A percentile compares a stretch with the other conserved stretches of the same genome.
Evolutionary conservation across 2,329 filamentous ascomycete genomes (phyloP).

Genomic region (Dothideomycetes sp.): DNA sequence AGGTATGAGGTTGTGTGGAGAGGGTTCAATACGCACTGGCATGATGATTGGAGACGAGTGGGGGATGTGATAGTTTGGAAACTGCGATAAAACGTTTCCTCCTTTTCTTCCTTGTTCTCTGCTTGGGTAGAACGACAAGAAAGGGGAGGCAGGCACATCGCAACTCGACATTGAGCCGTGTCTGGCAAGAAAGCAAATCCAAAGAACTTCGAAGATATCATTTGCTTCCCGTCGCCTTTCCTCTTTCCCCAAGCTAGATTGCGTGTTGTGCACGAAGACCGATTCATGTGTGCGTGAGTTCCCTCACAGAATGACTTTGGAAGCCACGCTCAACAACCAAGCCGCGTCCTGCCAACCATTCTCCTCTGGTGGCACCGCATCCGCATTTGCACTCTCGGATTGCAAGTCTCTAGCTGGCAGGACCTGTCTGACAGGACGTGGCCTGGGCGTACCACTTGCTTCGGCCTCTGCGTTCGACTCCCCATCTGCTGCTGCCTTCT

Average conservation of each 20-base stretch:
- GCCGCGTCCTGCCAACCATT: conserved; percentile 49
- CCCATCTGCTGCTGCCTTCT: conserved; percentile 8
- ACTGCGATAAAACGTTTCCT: not conserved
- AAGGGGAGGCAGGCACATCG: too few species aligned
- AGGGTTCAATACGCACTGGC: conserved; percentile 50
- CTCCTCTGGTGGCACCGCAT: too few species aligned
- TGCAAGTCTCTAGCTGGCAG: conserved; percentile 18
- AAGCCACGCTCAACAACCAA: conserved; percentile 45
- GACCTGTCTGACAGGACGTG: not conserved
- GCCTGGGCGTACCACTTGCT: conserved; percentile 7
- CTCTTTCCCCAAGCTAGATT: not conserved
- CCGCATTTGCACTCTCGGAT: too few species aligned
- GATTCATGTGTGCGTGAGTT: not conserved
- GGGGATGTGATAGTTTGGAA: conserved; percentile 54
- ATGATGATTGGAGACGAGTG: conserved; percentile 49
- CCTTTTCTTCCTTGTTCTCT: too few species aligned
- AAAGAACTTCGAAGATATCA: too few species aligned
- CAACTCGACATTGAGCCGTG: too few species aligned
- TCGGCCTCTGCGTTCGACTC: conserved; percentile 21
- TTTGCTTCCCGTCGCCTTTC: too few species aligned
- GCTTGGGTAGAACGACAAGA: too few species aligned
- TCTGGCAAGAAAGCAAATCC: too few species aligned
- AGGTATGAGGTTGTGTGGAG: conserved; percentile 48
- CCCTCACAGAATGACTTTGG: conserved; percentile 26
- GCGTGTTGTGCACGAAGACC: not conserved